phyloP scores from a whole-genome alignment of 2,329 filamentous ascomycete genomes.

The Cladobotryum mycophilum region DNA sequence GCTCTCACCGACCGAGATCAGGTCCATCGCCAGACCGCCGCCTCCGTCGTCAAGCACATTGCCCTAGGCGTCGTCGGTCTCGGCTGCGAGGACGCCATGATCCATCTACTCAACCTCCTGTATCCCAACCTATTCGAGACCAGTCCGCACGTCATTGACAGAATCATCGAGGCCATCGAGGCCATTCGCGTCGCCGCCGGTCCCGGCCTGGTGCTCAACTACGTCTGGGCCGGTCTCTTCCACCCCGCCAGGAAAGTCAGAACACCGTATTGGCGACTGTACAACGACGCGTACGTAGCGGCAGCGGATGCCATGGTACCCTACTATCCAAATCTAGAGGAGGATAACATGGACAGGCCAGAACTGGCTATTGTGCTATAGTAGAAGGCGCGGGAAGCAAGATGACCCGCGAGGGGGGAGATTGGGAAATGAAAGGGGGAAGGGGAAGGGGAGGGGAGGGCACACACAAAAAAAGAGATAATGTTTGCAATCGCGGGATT shows the following conservation, averaged over 20 bases:
- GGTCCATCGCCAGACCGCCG: conserved; percentile 94
- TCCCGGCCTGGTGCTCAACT: conserved; percentile 90
- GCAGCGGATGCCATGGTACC: conserved; percentile 91
- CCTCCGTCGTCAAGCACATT: conserved; percentile 95
- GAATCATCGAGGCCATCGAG: conserved; percentile 95
- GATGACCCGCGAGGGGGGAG: too few relatives aligned
- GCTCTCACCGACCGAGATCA: conserved; percentile 97
- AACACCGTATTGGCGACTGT: conserved; percentile 90
- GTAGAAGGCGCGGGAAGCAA: conserved; percentile 14
- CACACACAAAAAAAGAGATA: not conserved
- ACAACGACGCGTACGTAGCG: conserved; percentile 96
- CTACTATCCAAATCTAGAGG: conserved; percentile 83
- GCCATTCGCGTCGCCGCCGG: conserved; percentile 91
- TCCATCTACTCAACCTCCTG: conserved; percentile 91
- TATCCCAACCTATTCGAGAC: conserved; percentile 98
- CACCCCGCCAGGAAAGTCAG: conserved; percentile 94
- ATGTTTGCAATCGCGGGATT: not conserved
- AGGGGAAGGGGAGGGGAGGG: not conserved
- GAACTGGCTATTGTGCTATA: conserved; percentile 81
- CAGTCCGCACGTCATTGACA: conserved; percentile 94
- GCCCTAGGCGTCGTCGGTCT: conserved; percentile 95
- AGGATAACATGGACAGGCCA: conserved; percentile 69
- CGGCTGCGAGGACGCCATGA: conserved; percentile 96
- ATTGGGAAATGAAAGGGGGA: not conserved
- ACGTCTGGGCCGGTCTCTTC: conserved; percentile 96